phyloP scores from a whole-genome alignment of 169 alveolate species.

The Cryptosporidium parvum region DNA sequence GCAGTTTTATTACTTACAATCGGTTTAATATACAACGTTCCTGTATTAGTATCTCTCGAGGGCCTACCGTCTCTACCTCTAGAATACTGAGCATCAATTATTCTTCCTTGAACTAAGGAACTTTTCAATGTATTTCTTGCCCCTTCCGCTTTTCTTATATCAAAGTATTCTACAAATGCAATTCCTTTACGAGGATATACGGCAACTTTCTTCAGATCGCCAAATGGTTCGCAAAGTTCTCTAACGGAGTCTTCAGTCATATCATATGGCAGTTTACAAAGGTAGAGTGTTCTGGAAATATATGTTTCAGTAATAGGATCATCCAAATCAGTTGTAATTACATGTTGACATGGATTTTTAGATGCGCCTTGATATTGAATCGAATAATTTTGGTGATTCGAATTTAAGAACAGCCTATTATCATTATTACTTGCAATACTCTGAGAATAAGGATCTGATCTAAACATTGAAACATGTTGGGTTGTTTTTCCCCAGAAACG shows the following conservation, averaged over 20 bases:
- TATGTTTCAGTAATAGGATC: conserved; percentile 31
- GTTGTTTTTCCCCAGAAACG: conserved; percentile 14
- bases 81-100: conserved; percentile 77
- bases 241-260: conserved; percentile 76
- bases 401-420: background rate
- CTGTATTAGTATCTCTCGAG: conserved; percentile 77
- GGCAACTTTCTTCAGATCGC: conserved; percentile 77
- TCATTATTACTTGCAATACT: background rate
- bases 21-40: conserved; percentile 77
- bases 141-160: conserved; percentile 78
- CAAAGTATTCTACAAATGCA: conserved; percentile 80
- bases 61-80: conserved; percentile 59
- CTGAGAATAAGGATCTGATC: conserved; percentile 40
- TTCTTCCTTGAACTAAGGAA: conserved; percentile 76
- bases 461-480: conserved; percentile 32
- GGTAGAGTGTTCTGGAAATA: conserved; percentile 72
- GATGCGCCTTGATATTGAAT: background rate
- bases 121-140: conserved; percentile 76
- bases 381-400: background rate
- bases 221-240: conserved; percentile 76
- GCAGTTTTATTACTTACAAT: conserved; percentile 19
- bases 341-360: conserved; percentile 2
- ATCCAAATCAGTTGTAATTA: conserved; percentile 6
- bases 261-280: conserved; percentile 77
- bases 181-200: conserved; percentile 77